These are phyloP conservation scores for Tulasnella sp. DNA, from an alignment of 768 basidiomycete genomes.

Conservation along the genomic window DNA sequence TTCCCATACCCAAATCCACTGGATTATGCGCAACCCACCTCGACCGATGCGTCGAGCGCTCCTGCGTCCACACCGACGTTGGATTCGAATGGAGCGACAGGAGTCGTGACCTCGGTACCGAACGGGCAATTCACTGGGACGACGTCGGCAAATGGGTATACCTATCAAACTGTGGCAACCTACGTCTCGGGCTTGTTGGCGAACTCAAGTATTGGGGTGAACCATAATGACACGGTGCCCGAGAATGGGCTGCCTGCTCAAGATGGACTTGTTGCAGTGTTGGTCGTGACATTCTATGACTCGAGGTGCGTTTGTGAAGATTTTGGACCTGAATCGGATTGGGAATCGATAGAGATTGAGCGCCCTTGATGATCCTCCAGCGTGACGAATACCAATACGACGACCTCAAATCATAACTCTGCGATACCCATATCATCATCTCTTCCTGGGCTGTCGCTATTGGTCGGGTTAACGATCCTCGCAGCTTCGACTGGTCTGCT, in stretches of 20 bases:
- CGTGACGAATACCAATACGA: no score
- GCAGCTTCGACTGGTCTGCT: no score
- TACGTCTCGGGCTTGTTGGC: slow-evolving; percentile 62
- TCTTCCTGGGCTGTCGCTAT: no score
- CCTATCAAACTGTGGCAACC: slow-evolving; percentile 55
- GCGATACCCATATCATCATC: no score
- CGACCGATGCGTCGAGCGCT: background rate
- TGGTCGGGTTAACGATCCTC: no score
- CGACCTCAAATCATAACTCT: no score
- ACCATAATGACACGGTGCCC: slow-evolving; percentile 49
- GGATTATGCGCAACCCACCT: slow-evolving; percentile 1
- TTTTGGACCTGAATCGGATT: no score
- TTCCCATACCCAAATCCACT: slow-evolving; percentile 6
- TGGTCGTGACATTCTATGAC: slow-evolving; percentile 37
- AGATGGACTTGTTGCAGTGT: slow-evolving; percentile 74
- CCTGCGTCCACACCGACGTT: no score
- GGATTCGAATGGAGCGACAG: background rate
- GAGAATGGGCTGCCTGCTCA: slow-evolving; percentile 43
- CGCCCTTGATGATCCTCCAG: no score
- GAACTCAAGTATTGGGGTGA: slow-evolving; percentile 58
- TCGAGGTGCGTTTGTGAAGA: no score
- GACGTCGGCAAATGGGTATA: slow-evolving; percentile 54
- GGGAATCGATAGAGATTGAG: no score
- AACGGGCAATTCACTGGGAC: slow-evolving; percentile 45
- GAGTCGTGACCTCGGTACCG: slow-evolving; percentile 38